Percentiles rank a stretch among this genome's conserved stretches.
phyloP scores from a whole-genome alignment of 2,329 filamentous ascomycete species.

The Monascus ruber region DNA sequence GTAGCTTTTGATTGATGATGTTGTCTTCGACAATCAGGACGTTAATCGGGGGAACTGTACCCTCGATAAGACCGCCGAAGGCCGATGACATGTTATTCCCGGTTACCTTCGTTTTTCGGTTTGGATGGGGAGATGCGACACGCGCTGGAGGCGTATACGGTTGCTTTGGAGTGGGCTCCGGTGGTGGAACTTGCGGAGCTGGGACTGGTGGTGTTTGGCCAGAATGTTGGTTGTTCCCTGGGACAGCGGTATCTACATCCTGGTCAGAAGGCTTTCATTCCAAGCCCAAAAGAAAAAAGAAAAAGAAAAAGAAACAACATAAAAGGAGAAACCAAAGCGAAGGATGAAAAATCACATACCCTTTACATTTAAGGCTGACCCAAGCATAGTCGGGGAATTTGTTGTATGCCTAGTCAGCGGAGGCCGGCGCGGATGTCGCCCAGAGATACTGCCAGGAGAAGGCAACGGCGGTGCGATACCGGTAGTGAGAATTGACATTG shows the following conservation, averaged over 20 bases:
- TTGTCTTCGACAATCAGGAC: conserved; percentile 98
- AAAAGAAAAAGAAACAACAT: conserved; percentile 5
- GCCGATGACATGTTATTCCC: conserved; percentile 19
- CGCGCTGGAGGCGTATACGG: conserved; percentile 24
- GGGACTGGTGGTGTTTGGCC: conserved; percentile 19
- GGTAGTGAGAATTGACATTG: conserved; percentile 70
- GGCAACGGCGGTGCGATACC: conserved; percentile 71
- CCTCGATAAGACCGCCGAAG: conserved; percentile 59
- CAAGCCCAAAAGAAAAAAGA: too few relatives aligned
- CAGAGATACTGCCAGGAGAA: conserved; percentile 60
- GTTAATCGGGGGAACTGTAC: conserved; percentile 85
- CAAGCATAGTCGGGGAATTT: conserved; percentile 62
- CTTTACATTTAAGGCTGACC: conserved; percentile 35
- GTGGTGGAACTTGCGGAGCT: conserved; percentile 21
- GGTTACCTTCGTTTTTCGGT: conserved; percentile 23
- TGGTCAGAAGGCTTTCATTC: conserved; percentile 3
- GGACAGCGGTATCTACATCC: conserved; percentile 14
- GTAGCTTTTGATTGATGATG: conserved; percentile 85
- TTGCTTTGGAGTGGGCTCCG: conserved; percentile 25
- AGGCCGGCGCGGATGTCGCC: conserved; percentile 46
- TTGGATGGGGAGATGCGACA: conserved; percentile 39
- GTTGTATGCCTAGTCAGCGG: conserved; percentile 60
- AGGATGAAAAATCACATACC: conserved; percentile 16
- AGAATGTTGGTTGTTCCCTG: conserved; percentile 16
- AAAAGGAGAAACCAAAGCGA: conserved; percentile 7